phyloP scores from a whole-genome alignment of 2,329 filamentous ascomycete genomes.

The Cladosporium sp. region DNA sequence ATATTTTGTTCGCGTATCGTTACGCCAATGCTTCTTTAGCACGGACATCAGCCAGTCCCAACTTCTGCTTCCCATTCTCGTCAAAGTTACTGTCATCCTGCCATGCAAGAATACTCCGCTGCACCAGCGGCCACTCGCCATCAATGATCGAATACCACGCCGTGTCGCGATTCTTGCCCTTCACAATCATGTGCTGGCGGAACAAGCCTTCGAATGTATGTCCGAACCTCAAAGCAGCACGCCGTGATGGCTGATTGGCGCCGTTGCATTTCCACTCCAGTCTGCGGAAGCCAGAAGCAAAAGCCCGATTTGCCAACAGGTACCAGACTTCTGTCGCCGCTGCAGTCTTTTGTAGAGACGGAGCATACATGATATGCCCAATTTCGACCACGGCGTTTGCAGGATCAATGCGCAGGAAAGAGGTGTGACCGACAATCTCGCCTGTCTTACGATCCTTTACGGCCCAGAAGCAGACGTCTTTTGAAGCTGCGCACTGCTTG shows the following conservation, averaged over 20 bases:
- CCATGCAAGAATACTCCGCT: conserved; percentile 52
- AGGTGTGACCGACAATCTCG: conserved; percentile 38
- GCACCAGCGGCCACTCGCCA: conserved; percentile 53
- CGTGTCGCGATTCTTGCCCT: conserved; percentile 55
- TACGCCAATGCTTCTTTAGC: neutral
- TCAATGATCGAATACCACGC: conserved; percentile 58
- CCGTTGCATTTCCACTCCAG: conserved; percentile 63
- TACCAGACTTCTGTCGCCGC: conserved; percentile 57
- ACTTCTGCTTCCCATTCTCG: conserved; percentile 48
- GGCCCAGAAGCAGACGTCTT: conserved; percentile 43
- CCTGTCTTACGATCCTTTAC: conserved; percentile 26
- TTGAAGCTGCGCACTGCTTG: conserved; percentile 20
- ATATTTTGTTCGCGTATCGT: too few species aligned
- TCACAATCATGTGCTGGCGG: conserved; percentile 58
- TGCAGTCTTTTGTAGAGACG: conserved; percentile 49
- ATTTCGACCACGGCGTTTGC: conserved; percentile 53
- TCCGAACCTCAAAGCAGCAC: conserved; percentile 55
- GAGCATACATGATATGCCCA: conserved; percentile 52
- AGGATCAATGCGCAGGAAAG: conserved; percentile 45
- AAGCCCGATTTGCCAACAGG: conserved; percentile 50
- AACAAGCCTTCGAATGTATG: conserved; percentile 59
- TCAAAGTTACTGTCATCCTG: conserved; percentile 54
- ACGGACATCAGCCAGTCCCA: conserved; percentile 38
- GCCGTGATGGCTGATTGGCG: conserved; percentile 51
- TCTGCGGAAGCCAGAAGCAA: conserved; percentile 50